Base-by-base conservation (phyloP, 208 protist genomes). In the Herpetomonas samuelpessoai region DNA sequence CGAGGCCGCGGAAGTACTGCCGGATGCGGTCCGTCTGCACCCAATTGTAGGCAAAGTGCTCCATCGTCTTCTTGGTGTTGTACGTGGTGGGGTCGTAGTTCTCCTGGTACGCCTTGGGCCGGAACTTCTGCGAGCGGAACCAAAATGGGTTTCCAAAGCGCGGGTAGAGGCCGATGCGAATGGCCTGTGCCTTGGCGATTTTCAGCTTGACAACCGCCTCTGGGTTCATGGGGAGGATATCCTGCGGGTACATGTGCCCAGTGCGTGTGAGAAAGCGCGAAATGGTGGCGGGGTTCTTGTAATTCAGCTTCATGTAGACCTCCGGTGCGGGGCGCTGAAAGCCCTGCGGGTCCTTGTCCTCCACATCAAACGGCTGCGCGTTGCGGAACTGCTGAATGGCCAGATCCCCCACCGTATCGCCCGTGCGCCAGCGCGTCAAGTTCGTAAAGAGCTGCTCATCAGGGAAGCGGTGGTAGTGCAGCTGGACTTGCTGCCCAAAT, bases 251-350 rank as follows among this genome's bases (percentile, higher is more conserved):
- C 76, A 92, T 90, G 74, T 92, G 87, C 0, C 91, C 91, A 3
- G 87, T 92, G 49, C 86, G 84, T 7, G 87, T 94, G 22, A 94
- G 69, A 65, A 94, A 96, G 47, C 83, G 87, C 0, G 82, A 93
- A 35, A 96, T 89, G 48, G 85, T 92, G 25, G 83, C 84, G 0
- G 91, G 91, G 65, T 96, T 96, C 62, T 96, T 96, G 75, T 96
- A 93, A 68, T 96, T 93, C 14, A 96, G 74, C 73, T 96, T 96
- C 91, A 96, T 96, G 71, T 93, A 96, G 51, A 92, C 83, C 48
- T 94, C 83, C 22, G 83, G 83, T 19, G 76, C 67, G 12, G 88
- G 88, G 2, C 79, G 76, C 63, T 91, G 74, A 45, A 91, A 81
- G 18, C 85, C 83, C 26, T 91, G 83, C 18, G 85, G 86, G 61